Evolutionary conservation across 2,329 filamentous ascomycete species (phyloP).

Genomic region (Exserohilum turcica): DNA sequence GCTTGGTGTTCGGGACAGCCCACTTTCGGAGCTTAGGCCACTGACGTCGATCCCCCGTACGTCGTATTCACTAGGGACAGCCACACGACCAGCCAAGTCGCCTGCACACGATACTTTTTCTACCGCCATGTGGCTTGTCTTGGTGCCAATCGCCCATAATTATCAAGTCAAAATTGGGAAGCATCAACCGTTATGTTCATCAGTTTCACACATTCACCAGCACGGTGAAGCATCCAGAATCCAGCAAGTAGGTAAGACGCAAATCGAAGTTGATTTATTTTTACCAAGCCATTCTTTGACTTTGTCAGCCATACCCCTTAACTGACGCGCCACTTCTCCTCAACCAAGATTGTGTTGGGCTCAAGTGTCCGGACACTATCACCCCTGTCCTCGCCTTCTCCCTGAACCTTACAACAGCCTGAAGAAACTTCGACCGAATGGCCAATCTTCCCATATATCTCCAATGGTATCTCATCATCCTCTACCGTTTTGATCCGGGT

Average conservation of each 20-base stretch:
- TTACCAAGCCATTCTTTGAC: too few relatives aligned
- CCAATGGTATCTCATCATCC: neutral
- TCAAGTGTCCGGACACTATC: neutral
- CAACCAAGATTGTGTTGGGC: neutral
- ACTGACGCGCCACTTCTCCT: neutral
- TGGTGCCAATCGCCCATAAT: neutral
- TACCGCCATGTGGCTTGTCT: too few relatives aligned
- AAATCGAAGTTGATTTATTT: too few relatives aligned
- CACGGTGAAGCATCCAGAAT: too few relatives aligned
- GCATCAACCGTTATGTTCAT: neutral
- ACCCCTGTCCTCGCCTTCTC: neutral
- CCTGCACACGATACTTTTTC: neutral
- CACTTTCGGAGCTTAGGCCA: slow-evolving; percentile 24
- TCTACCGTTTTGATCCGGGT: neutral
- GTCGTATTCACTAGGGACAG: slow-evolving; percentile 10
- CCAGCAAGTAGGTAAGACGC: too few relatives aligned
- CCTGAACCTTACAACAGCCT: neutral
- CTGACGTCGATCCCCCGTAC: slow-evolving; percentile 22
- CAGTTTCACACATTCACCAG: neutral
- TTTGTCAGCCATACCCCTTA: neutral
- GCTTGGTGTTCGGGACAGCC: slow-evolving; percentile 23
- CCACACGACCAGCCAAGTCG: neutral
- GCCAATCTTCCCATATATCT: neutral
- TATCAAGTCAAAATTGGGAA: neutral
- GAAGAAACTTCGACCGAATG: neutral